Evolutionary conservation across 208 protist genomes (phyloP).

Genomic region (Jaenimonas drosophilae): DNA sequence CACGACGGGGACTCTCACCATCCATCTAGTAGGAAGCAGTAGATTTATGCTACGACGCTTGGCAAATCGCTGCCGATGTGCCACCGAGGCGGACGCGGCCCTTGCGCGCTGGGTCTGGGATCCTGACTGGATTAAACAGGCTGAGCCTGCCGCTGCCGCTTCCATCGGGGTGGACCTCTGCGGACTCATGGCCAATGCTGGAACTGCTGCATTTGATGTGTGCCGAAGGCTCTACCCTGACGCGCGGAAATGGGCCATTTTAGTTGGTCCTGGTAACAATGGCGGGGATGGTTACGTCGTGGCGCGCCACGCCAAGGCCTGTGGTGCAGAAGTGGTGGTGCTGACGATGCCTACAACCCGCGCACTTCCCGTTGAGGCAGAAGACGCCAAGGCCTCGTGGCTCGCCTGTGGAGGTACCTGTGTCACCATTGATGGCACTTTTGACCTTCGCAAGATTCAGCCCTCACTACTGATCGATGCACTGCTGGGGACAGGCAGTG

Average conservation of each 20-base stretch:
- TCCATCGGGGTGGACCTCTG: constrained; percentile 40
- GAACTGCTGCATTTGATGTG: constrained; percentile 40
- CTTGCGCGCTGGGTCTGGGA: constrained; percentile 34
- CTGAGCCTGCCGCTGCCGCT: constrained; percentile 44
- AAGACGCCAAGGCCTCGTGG: constrained; percentile 28
- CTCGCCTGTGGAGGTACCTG: constrained; percentile 13
- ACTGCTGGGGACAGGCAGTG: constrained; percentile 67
- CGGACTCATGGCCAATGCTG: constrained; percentile 61
- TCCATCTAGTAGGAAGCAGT: not conserved
- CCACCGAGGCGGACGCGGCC: not conserved
- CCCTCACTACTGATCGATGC: constrained; percentile 41
- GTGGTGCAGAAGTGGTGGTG: constrained; percentile 39
- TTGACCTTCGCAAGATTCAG: not conserved
- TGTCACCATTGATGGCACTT: constrained; percentile 1
- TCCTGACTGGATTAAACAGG: constrained; percentile 54
- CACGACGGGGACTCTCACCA: not conserved
- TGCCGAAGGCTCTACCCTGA: constrained; percentile 21
- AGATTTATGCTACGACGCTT: constrained; percentile 5
- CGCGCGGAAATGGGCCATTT: constrained; percentile 47
- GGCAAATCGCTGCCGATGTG: constrained; percentile 13
- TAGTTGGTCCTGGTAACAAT: constrained; percentile 81
- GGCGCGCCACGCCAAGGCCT: constrained; percentile 32
- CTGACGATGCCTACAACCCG: constrained; percentile 35
- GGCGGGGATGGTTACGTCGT: constrained; percentile 81
- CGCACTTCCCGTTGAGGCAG: constrained; percentile 46